Evolutionary conservation across 139 green algal genomes (phyloP).

Genomic region (Auxenochlorella protothecoides): DNA sequence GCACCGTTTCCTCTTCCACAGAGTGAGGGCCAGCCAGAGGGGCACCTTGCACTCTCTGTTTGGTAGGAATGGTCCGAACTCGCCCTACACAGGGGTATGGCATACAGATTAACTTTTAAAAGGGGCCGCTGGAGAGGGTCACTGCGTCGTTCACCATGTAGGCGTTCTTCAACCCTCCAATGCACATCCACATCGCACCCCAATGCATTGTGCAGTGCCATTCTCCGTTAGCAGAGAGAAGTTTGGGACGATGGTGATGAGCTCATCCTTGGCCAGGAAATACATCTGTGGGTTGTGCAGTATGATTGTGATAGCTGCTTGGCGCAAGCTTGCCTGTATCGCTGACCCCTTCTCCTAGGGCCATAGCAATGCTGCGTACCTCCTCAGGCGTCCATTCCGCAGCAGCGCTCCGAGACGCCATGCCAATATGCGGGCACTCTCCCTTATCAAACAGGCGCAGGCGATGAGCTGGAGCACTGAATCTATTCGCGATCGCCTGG

Average conservation of each 20-base stretch:
- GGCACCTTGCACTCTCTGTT: slow-evolving; percentile 63
- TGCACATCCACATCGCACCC: slow-evolving; percentile 24
- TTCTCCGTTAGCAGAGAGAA: slow-evolving; percentile 50
- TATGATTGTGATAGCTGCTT: neutral
- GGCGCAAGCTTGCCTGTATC: no score
- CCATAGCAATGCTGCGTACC: neutral
- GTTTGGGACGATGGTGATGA: slow-evolving; percentile 72
- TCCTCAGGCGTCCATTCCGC: neutral
- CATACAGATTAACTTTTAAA: neutral
- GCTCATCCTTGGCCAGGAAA: slow-evolving; percentile 77
- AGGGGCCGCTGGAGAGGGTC: neutral
- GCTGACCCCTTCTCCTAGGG: no score
- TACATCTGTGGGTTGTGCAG: slow-evolving; percentile 54
- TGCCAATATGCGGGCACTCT: neutral
- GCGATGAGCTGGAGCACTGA: no score
- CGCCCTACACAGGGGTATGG: slow-evolving; percentile 32
- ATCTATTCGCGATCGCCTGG: no score
- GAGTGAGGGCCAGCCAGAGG: slow-evolving; percentile 67
- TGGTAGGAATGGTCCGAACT: slow-evolving; percentile 68
- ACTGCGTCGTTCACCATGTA: neutral
- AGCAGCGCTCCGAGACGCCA: neutral
- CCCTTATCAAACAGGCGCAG: no score
- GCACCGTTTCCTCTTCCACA: slow-evolving; percentile 67
- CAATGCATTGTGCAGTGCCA: slow-evolving; percentile 36
- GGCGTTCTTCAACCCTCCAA: neutral